phyloP scores from a whole-genome alignment of 2,329 filamentous ascomycete genomes.

The Ophiostoma australiae region DNA sequence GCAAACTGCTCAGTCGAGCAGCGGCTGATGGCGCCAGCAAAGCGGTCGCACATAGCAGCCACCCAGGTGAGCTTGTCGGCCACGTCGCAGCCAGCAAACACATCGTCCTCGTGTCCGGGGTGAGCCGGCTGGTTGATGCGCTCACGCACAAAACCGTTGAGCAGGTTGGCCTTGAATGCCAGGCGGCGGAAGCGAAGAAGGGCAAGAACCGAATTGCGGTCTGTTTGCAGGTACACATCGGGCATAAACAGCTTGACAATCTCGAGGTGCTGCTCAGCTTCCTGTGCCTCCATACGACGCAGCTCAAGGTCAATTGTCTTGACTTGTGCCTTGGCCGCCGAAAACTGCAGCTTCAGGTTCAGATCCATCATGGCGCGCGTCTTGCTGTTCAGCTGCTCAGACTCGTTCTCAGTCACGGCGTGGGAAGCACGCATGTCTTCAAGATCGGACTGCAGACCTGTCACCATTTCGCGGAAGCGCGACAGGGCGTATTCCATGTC shows the following conservation, averaged over 20 bases:
- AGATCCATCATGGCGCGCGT: constrained; percentile 95
- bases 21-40: constrained; percentile 71
- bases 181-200: constrained; percentile 83
- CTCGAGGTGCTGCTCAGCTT: constrained; percentile 79
- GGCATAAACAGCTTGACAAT: constrained; percentile 88
- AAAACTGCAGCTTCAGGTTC: constrained; percentile 87
- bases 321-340: constrained; percentile 83
- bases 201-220: constrained; percentile 81
- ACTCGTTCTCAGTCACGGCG: constrained; percentile 86
- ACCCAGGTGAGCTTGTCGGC: constrained; percentile 84
- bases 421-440: constrained; percentile 90
- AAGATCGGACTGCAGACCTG: constrained; percentile 76
- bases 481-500: constrained; percentile 88
- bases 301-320: constrained; percentile 93
- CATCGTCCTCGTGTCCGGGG: constrained; percentile 68
- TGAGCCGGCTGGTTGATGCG: constrained; percentile 59
- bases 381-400: constrained; percentile 80
- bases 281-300: constrained; percentile 77
- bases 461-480: constrained; percentile 83
- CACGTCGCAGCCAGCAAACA: constrained; percentile 74
- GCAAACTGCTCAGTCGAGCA: constrained; percentile 75
- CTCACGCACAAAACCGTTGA: constrained; percentile 75
- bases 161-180: constrained; percentile 77
- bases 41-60: constrained; percentile 74
- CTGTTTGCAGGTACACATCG: constrained; percentile 66